phyloP scores from a whole-genome alignment of 1,284 basidiomycete species.

The Heterobasidion parviporum region DNA sequence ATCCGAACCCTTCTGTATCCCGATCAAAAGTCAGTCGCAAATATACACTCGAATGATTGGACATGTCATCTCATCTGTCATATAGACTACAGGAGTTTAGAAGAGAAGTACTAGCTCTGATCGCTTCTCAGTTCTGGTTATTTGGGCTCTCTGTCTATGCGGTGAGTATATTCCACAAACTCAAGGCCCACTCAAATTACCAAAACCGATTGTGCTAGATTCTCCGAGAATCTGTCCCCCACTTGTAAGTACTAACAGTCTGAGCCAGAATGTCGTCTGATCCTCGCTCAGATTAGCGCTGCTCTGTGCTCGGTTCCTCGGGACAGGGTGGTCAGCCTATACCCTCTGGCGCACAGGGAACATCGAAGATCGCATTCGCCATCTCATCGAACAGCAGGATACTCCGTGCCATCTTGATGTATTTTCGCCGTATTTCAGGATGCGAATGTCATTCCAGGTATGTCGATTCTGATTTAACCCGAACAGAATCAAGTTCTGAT shows the following conservation, averaged over 20 bases:
- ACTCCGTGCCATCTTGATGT: slow-evolving; percentile 42
- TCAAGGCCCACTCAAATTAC: slow-evolving; percentile 23
- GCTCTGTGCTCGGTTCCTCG: slow-evolving; percentile 34
- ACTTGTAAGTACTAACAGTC: slow-evolving; percentile 32
- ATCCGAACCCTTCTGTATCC: slow-evolving; percentile 36
- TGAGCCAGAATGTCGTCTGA: slow-evolving; percentile 25
- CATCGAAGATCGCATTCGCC: slow-evolving; percentile 22
- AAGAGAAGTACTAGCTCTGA: slow-evolving; percentile 43
- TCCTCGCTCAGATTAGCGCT: slow-evolving; percentile 33
- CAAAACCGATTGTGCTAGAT: slow-evolving; percentile 18
- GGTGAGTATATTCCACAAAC: slow-evolving; percentile 34
- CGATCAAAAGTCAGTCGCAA: slow-evolving; percentile 27
- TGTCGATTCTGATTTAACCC: not conserved
- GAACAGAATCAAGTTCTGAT: slow-evolving; percentile 18
- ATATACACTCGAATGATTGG: too few relatives aligned
- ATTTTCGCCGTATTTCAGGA: slow-evolving; percentile 34
- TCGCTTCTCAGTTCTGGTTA: slow-evolving; percentile 51
- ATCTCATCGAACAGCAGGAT: slow-evolving; percentile 28
- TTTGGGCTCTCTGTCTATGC: slow-evolving; percentile 45
- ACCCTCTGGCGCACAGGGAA: slow-evolving; percentile 36
- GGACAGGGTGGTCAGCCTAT: slow-evolving; percentile 44
- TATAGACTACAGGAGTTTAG: slow-evolving; percentile 35
- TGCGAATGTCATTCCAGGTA: slow-evolving; percentile 35
- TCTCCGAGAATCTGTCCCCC: slow-evolving; percentile 45
- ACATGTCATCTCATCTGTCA: not conserved